phyloP scores from a whole-genome alignment of 345 rosid species.

The Ricinus communis region DNA sequence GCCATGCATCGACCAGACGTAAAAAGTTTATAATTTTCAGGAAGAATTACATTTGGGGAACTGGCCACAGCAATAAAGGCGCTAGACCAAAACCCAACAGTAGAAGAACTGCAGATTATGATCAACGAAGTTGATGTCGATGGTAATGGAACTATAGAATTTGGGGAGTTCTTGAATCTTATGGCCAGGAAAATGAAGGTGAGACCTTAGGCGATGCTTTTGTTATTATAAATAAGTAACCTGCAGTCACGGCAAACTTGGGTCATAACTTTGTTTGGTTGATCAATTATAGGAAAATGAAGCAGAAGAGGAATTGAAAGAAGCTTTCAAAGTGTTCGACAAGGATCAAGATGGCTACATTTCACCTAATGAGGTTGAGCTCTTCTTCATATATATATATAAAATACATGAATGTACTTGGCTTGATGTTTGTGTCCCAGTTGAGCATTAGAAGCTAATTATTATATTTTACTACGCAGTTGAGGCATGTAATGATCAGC shows the following conservation, averaged over 20 bases:
- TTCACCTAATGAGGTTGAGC: slow-evolving; percentile 23
- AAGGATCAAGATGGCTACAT: slow-evolving; percentile 28
- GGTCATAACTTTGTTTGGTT: too few species aligned
- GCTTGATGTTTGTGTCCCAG: too few species aligned
- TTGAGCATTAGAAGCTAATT: too few species aligned
- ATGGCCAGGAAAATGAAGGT: slow-evolving; percentile 75
- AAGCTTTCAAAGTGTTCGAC: slow-evolving; percentile 26
- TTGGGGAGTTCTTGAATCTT: slow-evolving; percentile 67
- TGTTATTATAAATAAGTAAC: too few species aligned
- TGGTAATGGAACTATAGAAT: slow-evolving; percentile 63
- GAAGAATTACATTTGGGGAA: slow-evolving; percentile 62
- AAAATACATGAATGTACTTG: too few species aligned
- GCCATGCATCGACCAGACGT: too few species aligned
- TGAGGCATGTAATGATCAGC: slow-evolving; percentile 53
- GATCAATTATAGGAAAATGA: slow-evolving; percentile 23
- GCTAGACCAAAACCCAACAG: slow-evolving; percentile 52
- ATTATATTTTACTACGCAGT: too few species aligned
- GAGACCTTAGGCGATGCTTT: too few species aligned
- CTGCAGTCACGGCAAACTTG: too few species aligned
- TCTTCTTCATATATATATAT: too few species aligned
- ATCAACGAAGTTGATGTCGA: slow-evolving; percentile 55
- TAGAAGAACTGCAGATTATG: slow-evolving; percentile 62
- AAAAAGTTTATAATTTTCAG: slow-evolving; percentile 22
- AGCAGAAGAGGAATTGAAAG: slow-evolving; percentile 20
- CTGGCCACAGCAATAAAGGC: slow-evolving; percentile 52